Base-by-base conservation (phyloP, 1,284 basidiomycete species). In the Ceratobasidium sp. region DNA sequence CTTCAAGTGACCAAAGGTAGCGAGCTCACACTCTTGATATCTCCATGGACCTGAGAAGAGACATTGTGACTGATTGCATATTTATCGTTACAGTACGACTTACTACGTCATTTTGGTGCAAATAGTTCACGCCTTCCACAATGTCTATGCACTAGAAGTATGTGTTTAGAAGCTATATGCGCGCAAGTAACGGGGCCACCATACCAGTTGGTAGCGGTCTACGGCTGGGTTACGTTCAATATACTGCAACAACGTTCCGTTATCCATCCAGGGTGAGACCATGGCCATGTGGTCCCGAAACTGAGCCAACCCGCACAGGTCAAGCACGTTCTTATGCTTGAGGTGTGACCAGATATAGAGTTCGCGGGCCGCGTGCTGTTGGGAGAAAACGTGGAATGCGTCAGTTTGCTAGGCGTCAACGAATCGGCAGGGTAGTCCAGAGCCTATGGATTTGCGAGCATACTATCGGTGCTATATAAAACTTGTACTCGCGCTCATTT, bases 221-320 rank as follows among this genome's bases (percentile, higher is more conserved):
- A 42, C 38, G 5, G 13, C 42, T 7, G 61, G 61, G 15, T 62
- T 38, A 10, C 20, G 61, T 13, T 62, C 26, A 20, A 62, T 42
- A 17, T 62, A 62, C 10, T 62, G 17, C 61, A 62, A 17, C 7
- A 76, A 26, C 15, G 26, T 52, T 5, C 73, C 73, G 23, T 66
- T 12, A 3, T 26, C 33, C 46, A 76, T 57, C 73, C 73, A 76
- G 26, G 73, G 73, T 13, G 73, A 76, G 13, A 76, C 64, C 73
- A 76, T 76, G 3, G 73, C 62, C 12, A 76, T 42, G 1, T 66
- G 73, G 4, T 57, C 73, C 15, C 38, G 73, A 28, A 52, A 76
- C 23, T 66, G 48, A 3, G 62, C 50, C n/a, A 76, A 23, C n/a
- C 73, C 73, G 3, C 26, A 4, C 40, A 76, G 26, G n/a, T 46